Evolutionary conservation across 495 filamentous ascomycete genomes (phyloP).

Genomic region (Podospora tetraspora): DNA sequence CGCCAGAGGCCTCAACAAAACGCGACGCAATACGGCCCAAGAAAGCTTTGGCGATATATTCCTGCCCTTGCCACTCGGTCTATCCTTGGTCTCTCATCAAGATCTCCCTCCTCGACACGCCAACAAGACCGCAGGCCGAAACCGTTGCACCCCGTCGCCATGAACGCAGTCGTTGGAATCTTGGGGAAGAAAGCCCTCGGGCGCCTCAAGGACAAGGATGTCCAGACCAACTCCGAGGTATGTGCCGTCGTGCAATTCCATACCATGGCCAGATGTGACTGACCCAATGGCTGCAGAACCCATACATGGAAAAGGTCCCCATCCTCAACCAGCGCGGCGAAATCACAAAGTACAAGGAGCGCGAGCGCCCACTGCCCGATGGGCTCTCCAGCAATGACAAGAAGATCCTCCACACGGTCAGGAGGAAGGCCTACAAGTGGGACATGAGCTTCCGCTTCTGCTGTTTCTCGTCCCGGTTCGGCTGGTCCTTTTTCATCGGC

Average conservation of each 20-base stretch:
- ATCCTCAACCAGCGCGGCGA: slow-evolving; percentile 57
- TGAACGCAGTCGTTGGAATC: slow-evolving; percentile 38
- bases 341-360: slow-evolving; percentile 55
- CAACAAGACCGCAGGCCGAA: not conserved
- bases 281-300: slow-evolving; percentile 45
- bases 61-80: not conserved
- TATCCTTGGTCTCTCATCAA: not conserved
- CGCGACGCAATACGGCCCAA: slow-evolving; percentile 6
- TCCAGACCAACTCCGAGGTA: slow-evolving; percentile 66
- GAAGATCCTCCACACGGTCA: slow-evolving; percentile 72
- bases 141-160: slow-evolving; percentile 2
- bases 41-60: not conserved
- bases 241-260: slow-evolving; percentile 16
- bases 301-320: slow-evolving; percentile 68
- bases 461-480: slow-evolving; percentile 69
- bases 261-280: not conserved
- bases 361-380: slow-evolving; percentile 61
- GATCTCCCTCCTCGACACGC: too few species aligned
- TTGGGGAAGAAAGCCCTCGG: slow-evolving; percentile 62
- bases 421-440: slow-evolving; percentile 71
- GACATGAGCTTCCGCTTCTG: slow-evolving; percentile 70
- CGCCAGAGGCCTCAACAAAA: slow-evolving; percentile 14
- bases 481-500: slow-evolving; percentile 77
- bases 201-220: slow-evolving; percentile 60
- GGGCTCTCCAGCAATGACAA: slow-evolving; percentile 75